Evolutionary conservation across 805 yeast genomes (phyloP), one percentile per base, ranked within the genome.

Genomic region (Blastobotrys terrestris): DNA sequence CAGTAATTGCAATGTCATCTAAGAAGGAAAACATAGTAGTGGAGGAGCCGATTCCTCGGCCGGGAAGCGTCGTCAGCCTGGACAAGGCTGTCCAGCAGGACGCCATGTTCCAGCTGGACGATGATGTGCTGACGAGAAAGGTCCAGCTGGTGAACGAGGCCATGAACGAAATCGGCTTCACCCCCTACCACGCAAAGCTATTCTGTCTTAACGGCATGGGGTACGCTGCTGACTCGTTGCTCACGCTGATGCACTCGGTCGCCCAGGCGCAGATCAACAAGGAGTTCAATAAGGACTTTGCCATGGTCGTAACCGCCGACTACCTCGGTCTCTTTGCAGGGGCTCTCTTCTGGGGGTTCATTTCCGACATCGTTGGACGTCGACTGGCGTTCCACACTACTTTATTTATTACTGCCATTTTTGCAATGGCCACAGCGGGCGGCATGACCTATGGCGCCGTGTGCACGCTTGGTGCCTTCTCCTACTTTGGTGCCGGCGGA

Each of bases 101-200:
- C 2, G 48, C 48, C 11, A 13, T 46, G 14, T 46, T 15, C 26
- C 39, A 46, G 20, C 21, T 45, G 31, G 51, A 46, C 13, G 55
- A 52, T 39, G 20, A 14, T 4, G 51, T 48, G 6, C 46, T 52
- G 26, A 48, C 45, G 8, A 44, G 52, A 3, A 52, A 52, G 26
- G 45, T 48, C 35, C 15, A 14, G 8, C 63, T 79, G 3, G 66
- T 79, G 47, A 78, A 79, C 59, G 66, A 78, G 53, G 81, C 84
- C 7, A 68, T 80, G 48, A 83, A 80, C 59, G 81, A 80, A 57
- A 77, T 80, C 49, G 84, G 84, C 0, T 77, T 81, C 66, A 80
- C 85, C 1, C 72, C 76, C 72, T 77, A 74, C 56, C 83, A 79
- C 53, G 66, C 70, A 48, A 72, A 75, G 59, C 63, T 77, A 7